Conservation (phyloP, 2,329 filamentous ascomycete genomes). For the Penicillium sp. region DNA sequence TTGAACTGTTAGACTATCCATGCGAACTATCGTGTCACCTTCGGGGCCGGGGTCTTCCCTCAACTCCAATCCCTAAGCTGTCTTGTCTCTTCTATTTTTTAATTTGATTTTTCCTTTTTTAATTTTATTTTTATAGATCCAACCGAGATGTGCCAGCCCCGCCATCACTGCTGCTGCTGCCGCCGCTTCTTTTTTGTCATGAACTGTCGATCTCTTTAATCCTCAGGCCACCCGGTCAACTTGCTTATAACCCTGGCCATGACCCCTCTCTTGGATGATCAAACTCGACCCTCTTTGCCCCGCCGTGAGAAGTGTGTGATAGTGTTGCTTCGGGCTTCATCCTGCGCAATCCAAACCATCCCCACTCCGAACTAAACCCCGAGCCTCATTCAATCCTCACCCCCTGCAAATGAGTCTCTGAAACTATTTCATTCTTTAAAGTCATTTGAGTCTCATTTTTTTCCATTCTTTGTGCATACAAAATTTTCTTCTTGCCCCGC, state of each 20-base stretch:
- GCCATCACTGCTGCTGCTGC: not conserved
- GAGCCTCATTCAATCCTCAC: not conserved
- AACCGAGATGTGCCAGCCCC: constrained; percentile 5
- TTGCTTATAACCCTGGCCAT: not conserved
- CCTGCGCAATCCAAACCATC: not conserved
- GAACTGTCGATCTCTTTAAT: constrained; percentile 3
- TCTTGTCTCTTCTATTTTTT: not conserved
- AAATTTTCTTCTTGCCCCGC: not conserved
- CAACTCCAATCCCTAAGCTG: too few relatives aligned
- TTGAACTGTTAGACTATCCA: too few relatives aligned
- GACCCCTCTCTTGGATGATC: not conserved
- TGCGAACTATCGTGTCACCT: too few relatives aligned
- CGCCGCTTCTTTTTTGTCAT: not conserved
- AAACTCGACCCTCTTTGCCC: not conserved
- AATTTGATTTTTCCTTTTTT: not conserved
- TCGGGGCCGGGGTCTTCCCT: too few relatives aligned
- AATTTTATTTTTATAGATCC: constrained; percentile 9
- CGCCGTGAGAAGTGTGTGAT: not conserved
- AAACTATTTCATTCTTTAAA: not conserved
- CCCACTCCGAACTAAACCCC: not conserved
- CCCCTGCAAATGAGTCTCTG: not conserved
- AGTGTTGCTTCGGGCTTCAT: not conserved
- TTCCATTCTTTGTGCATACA: not conserved
- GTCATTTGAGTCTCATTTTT: not conserved
- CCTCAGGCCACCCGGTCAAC: constrained; percentile 1